Percentiles rank a stretch among this genome's conserved stretches.
phyloP scores from a whole-genome alignment of 2,329 filamentous ascomycete genomes.

The Spiromastix sp. region DNA sequence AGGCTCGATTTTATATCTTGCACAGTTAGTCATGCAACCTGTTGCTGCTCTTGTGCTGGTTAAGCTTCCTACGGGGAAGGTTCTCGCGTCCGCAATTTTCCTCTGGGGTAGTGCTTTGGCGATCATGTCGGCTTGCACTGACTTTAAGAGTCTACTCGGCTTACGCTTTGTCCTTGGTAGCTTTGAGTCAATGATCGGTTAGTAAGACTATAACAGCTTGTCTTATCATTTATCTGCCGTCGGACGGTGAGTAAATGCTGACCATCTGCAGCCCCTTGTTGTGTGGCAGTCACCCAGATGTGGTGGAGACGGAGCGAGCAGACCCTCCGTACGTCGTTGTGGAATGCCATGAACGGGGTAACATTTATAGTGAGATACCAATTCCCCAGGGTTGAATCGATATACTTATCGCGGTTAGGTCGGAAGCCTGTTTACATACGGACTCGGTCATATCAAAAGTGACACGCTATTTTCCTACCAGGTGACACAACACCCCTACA shows the following conservation, averaged over 20 bases:
- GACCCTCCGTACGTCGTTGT: conserved; percentile 45
- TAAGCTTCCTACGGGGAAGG: conserved; percentile 45
- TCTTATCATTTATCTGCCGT: too few species aligned
- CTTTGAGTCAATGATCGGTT: conserved; percentile 21
- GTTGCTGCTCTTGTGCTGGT: conserved; percentile 44
- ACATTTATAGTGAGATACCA: conserved; percentile 38
- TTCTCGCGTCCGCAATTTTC: conserved; percentile 42
- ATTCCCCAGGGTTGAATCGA: too few species aligned
- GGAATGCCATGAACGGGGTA: conserved; percentile 53
- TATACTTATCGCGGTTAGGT: conserved; percentile 21
- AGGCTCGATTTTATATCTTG: conserved; percentile 51
- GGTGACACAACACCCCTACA: conserved; percentile 5
- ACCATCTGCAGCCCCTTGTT: conserved; percentile 37
- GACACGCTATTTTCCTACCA: conserved; percentile 26
- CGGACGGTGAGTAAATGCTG: too few species aligned
- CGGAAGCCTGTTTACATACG: conserved; percentile 48
- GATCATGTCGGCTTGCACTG: conserved; percentile 42
- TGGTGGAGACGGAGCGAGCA: conserved; percentile 53
- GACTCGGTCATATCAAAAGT: conserved; percentile 47
- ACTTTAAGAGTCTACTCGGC: conserved; percentile 37
- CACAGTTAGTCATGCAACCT: conserved; percentile 49
- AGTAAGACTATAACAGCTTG: conserved; percentile 2
- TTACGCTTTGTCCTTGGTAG: conserved; percentile 36
- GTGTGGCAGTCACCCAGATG: conserved; percentile 50
- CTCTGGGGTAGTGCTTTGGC: conserved; percentile 44